Conservation (phyloP, 1,284 basidiomycete species). For the Puccinia polysora region DNA sequence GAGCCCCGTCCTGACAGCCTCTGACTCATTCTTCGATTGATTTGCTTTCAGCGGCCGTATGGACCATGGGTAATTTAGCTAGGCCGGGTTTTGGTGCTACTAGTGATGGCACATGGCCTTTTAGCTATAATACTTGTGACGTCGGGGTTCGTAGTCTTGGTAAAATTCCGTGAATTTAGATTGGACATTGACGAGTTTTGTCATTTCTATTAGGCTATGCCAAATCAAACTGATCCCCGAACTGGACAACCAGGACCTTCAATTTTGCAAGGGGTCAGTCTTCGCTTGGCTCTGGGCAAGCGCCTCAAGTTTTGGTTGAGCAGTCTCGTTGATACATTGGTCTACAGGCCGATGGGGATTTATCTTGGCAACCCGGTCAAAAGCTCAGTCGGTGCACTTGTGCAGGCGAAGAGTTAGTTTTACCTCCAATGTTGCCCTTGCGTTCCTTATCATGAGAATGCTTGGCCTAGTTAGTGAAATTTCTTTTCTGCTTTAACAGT, state of each 20-base stretch:
- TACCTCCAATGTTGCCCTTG: no score
- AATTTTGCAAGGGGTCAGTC: constrained; percentile 22
- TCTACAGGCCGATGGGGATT: constrained; percentile 24
- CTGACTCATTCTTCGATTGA: constrained; percentile 17
- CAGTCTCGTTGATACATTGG: constrained; percentile 41
- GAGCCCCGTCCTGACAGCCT: constrained; percentile 46
- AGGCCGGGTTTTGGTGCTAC: constrained; percentile 52
- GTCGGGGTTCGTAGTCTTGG: constrained; percentile 46
- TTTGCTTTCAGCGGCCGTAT: constrained; percentile 47
- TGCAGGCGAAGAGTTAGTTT: constrained; percentile 45
- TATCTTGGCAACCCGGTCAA: constrained; percentile 49
- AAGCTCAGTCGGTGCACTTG: constrained; percentile 51
- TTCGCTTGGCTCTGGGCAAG: constrained; percentile 18
- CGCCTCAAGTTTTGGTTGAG: constrained; percentile 18
- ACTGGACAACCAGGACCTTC: constrained; percentile 34
- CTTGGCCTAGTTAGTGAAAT: constrained; percentile 48
- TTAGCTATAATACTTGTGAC: constrained; percentile 51
- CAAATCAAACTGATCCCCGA: constrained; percentile 42
- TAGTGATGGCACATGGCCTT: constrained; percentile 52
- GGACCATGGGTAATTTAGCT: constrained; percentile 53
- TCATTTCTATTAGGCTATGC: constrained; percentile 27
- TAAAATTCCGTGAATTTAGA: no score
- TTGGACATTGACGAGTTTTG: neutral
- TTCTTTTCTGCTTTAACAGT: constrained; percentile 47
- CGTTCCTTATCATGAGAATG: no score